phyloP scores from a whole-genome alignment of 345 rosid species.

The Angophora floribunda region DNA sequence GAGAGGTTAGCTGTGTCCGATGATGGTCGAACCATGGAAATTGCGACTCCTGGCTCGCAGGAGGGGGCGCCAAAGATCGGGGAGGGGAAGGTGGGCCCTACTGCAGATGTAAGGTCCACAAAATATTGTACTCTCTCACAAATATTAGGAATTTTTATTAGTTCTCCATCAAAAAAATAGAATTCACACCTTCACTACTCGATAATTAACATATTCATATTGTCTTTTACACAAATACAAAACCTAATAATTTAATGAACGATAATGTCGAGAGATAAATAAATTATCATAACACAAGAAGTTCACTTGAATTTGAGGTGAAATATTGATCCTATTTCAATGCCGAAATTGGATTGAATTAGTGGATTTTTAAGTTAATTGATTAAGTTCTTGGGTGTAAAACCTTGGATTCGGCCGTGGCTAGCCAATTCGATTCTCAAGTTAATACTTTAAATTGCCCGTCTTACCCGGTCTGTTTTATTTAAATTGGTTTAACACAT shows the following conservation, averaged over 20 bases:
- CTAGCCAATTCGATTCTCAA: neutral
- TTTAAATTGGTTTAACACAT: neutral
- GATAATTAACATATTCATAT: neutral
- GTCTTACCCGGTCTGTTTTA: rapidly evolving
- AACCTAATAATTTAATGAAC: neutral
- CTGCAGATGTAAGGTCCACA: neutral
- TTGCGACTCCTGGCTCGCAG: neutral
- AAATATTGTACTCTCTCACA: neutral
- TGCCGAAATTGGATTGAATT: neutral
- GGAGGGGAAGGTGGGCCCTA: neutral
- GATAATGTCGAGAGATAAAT: neutral
- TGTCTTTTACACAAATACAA: neutral
- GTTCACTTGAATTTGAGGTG: neutral
- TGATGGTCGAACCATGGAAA: neutral
- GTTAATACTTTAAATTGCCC: neutral
- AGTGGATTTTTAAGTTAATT: neutral
- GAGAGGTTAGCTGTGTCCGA: neutral
- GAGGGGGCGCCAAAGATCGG: neutral
- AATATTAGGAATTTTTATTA: neutral
- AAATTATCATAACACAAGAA: neutral
- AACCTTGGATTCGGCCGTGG: neutral
- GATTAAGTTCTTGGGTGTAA: neutral
- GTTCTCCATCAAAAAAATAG: neutral
- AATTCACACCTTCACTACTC: neutral
- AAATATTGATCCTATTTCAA: rapidly evolving